A percentile compares a stretch with the other conserved stretches of the same genome.
These are phyloP conservation scores for Daldinia caldariorum DNA, from an alignment of 495 filamentous ascomycete species.

Conservation along the genomic window DNA sequence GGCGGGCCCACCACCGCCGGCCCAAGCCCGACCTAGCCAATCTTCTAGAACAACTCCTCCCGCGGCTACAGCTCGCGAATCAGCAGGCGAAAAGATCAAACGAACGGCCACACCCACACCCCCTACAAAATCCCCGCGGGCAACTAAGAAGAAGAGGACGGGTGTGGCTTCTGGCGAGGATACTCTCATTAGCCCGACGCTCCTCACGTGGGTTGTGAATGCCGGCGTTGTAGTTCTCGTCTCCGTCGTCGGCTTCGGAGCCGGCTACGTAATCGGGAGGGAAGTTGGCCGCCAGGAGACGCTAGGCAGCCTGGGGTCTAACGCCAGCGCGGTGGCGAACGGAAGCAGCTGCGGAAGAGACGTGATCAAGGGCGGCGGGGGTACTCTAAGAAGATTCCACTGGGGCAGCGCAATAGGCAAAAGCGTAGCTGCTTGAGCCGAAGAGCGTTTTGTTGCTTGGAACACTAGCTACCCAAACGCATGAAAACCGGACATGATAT, in stretches of 20 bases:
- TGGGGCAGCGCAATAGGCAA: constrained; percentile 57
- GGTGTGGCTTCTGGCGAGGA: constrained; percentile 45
- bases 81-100: constrained; percentile 60
- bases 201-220: constrained; percentile 90
- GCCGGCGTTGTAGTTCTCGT: constrained; percentile 93
- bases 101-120: constrained; percentile 55
- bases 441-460: neutral
- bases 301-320: constrained; percentile 48
- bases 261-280: constrained; percentile 87
- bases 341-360: constrained; percentile 55
- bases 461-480: neutral
- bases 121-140: constrained; percentile 50
- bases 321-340: constrained; percentile 50
- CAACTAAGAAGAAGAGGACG: constrained; percentile 66
- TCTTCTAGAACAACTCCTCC: constrained; percentile 28
- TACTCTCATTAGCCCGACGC: constrained; percentile 69
- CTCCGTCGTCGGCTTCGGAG: constrained; percentile 90
- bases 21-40: constrained; percentile 41
- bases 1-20: constrained; percentile 45
- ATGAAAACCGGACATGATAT: constrained; percentile 10
- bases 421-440: constrained; percentile 53
- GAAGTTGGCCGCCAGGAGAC: constrained; percentile 79
- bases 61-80: constrained; percentile 33
- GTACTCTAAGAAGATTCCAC: constrained; percentile 57
- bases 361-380: constrained; percentile 50